Conservation (phyloP, 108 stramenopile species). For the Pseudonitzschia delicatissima region DNA sequence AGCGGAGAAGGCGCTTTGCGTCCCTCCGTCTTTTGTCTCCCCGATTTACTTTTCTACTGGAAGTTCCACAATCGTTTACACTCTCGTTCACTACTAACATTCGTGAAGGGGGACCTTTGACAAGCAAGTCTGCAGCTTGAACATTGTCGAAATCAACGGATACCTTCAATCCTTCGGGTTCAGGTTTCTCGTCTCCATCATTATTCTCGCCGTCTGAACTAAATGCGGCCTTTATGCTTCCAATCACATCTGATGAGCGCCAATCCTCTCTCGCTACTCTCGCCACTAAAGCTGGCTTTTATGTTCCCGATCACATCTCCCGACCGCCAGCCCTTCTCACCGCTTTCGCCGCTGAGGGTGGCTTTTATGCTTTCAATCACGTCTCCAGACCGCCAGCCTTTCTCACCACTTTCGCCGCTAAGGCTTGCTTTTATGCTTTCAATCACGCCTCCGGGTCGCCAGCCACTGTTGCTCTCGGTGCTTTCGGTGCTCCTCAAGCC, state of each 20-base stretch:
- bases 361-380: conserved; percentile 25
- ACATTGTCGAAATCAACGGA: too few relatives aligned
- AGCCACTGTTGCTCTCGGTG: neutral
- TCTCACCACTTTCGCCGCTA: conserved; percentile 3
- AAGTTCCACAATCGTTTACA: too few relatives aligned
- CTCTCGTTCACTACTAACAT: neutral
- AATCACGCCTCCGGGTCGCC: conserved; percentile 9
- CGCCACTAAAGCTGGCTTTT: conserved; percentile 15
- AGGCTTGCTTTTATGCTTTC: conserved; percentile 22
- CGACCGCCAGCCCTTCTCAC: neutral
- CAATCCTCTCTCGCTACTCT: neutral
- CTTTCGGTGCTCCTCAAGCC: too few relatives aligned
- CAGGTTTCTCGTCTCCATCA: too few relatives aligned
- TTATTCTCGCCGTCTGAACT: neutral
- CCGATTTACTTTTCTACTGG: too few relatives aligned
- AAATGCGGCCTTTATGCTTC: neutral
- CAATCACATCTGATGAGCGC: neutral
- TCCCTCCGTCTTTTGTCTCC: too few relatives aligned
- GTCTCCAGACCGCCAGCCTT: conserved; percentile 8
- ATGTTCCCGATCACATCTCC: conserved; percentile 22
- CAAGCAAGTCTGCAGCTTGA: too few relatives aligned
- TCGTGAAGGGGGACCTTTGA: too few relatives aligned
- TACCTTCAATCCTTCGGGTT: too few relatives aligned
- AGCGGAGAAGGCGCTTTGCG: too few relatives aligned
- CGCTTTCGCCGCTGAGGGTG: conserved; percentile 13